Base-by-base conservation (phyloP, 345 rosid genomes). In the Punica granatum region DNA sequence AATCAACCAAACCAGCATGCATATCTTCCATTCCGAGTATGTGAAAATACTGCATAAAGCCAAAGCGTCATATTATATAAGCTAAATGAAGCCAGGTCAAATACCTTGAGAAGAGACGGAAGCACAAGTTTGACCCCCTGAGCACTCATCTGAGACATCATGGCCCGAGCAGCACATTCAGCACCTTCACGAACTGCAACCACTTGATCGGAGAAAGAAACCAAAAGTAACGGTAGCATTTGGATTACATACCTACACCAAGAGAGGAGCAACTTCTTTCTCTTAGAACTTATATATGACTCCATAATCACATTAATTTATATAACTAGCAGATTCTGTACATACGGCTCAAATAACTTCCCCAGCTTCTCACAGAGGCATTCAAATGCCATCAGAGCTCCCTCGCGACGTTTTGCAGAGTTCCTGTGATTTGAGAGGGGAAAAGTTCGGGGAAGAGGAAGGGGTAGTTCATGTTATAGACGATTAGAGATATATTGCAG, bases 181-280 rank as follows among this genome's bases (percentile, higher is more conserved):
- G 97, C 96, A 79, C 96, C 97, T 76, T 91, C 99, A 64, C 99
- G 99, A 77, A 94, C 95, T 9, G 99, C 99, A 56, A 88, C 84
- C 59, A 91, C 96, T 91, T 85, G 99, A 80, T 94, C 99, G 73
- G 99, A 94, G 83, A 94, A 94, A 66, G 92, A 89, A 70, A 88
- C 95, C 85, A 94, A 74, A 44, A 91, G 96, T 41, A 91, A 73
- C 11, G 97, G 99, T 70, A 94, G 77, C 99, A 94, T 84, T 76
- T 84, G 90, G 78, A 94, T 94, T 67, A 94, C 93, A 67, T 94
- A 94, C 83, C 99, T 94, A 78, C 63, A 72, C 36, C 78, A 79
- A 59, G 39, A 71, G 32, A 46, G 34, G 39, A 65, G 68, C 28
- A 65, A 16, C 31, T 49, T 48, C 61, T 19, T 25, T n/a, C 54